Evolutionary conservation across 2,329 filamentous ascomycete genomes (phyloP).

Genomic region (Cladosporium sp.): DNA sequence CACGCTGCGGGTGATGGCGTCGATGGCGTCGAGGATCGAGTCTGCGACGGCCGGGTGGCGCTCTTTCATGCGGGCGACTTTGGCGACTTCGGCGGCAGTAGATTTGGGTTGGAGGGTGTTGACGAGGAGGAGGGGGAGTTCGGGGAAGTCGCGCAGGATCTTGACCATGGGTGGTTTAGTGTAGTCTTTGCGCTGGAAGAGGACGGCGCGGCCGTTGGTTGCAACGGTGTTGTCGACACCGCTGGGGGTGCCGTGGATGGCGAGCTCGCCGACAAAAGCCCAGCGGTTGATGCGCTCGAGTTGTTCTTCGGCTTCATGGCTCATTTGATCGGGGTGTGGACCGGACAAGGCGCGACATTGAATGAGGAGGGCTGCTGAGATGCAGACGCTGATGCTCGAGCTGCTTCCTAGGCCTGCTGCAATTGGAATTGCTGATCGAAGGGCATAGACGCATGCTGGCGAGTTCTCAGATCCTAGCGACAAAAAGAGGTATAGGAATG

Average conservation of each 20-base stretch:
- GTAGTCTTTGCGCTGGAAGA: conserved; percentile 83
- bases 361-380: conserved; percentile 74
- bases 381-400: conserved; percentile 89
- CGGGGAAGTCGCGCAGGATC: conserved; percentile 83
- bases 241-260: conserved; percentile 94
- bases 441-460: conserved; percentile 80
- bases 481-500: conserved; percentile 91
- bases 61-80: conserved; percentile 73
- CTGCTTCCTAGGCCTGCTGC: conserved; percentile 89
- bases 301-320: conserved; percentile 83
- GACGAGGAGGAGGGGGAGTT: conserved; percentile 84
- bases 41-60: conserved; percentile 76
- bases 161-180: conserved; percentile 69
- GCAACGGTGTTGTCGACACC: conserved; percentile 97
- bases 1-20: conserved; percentile 66
- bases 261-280: conserved; percentile 96
- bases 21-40: conserved; percentile 81
- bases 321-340: conserved; percentile 87
- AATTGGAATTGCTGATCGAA: conserved; percentile 92
- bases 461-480: conserved; percentile 80
- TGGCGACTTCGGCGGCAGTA: conserved; percentile 81
- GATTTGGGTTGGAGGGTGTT: conserved; percentile 88
- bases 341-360: conserved; percentile 87
- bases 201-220: conserved; percentile 88
- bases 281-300: conserved; percentile 95